phyloP scores from a whole-genome alignment of 2,329 filamentous ascomycete genomes.

The Alternaria dauci region DNA sequence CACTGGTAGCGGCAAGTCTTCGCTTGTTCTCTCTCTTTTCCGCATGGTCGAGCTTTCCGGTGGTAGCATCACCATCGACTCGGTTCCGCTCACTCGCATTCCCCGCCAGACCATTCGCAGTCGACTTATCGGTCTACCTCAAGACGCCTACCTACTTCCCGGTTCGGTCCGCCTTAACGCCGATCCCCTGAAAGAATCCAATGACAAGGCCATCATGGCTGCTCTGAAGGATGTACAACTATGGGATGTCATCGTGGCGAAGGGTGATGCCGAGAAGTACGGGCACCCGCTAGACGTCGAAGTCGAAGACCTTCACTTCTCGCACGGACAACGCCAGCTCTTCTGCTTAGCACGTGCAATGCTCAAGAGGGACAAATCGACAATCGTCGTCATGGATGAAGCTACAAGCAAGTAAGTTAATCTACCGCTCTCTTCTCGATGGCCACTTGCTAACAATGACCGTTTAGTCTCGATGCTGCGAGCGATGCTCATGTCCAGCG shows the following conservation, averaged over 20 bases:
- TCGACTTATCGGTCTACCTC: slow-evolving; percentile 58
- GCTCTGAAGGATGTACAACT: slow-evolving; percentile 59
- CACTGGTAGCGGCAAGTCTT: slow-evolving; percentile 64
- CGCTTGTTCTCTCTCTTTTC: slow-evolving; percentile 59
- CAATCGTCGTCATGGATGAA: slow-evolving; percentile 45
- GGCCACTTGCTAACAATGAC: slow-evolving; percentile 8
- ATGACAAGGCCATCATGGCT: slow-evolving; percentile 53
- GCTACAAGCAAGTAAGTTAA: slow-evolving; percentile 45
- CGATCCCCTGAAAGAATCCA: slow-evolving; percentile 53
- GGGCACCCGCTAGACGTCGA: slow-evolving; percentile 43
- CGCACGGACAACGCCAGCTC: slow-evolving; percentile 67
- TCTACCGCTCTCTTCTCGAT: not conserved
- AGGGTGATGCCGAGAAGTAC: slow-evolving; percentile 42
- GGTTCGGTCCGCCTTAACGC: slow-evolving; percentile 60
- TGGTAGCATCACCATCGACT: slow-evolving; percentile 59
- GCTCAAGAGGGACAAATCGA: slow-evolving; percentile 48
- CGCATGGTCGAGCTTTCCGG: slow-evolving; percentile 57
- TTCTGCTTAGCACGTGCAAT: slow-evolving; percentile 70
- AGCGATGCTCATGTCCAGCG: slow-evolving; percentile 67
- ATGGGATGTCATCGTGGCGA: slow-evolving; percentile 50
- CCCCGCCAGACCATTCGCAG: slow-evolving; percentile 58
- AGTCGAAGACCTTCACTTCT: slow-evolving; percentile 44
- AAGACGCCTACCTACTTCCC: slow-evolving; percentile 62
- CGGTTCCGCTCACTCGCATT: slow-evolving; percentile 56
- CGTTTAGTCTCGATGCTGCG: slow-evolving; percentile 61